Base-by-base conservation (phyloP, 2,329 filamentous ascomycete species). In the Fusarium lyarnte region DNA sequence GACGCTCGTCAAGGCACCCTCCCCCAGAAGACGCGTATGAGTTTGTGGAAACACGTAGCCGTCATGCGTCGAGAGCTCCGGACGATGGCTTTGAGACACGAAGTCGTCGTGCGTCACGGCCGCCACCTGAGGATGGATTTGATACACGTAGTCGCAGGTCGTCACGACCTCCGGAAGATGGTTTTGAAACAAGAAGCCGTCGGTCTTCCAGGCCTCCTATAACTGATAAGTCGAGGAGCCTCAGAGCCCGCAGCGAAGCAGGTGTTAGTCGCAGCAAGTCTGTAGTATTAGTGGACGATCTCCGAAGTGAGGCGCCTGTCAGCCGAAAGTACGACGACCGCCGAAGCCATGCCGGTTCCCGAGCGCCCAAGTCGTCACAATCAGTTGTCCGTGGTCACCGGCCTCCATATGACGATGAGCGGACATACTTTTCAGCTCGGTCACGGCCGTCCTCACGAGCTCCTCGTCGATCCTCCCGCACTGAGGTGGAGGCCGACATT, bases 381-480 rank as follows among this genome's bases (percentile, higher is more conserved):
- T 74, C 75, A 29, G 72, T 71, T 35, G 64, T 68, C 25, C 77
- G 73, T 31, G 74, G 75, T n/a, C 69, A 77, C 43, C 66, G 71
- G 27, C 59, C 74, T 23, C 51, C 70, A 27, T 76, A 78, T 36
- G 76, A 82, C 55, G 70, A 79, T 14, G 85, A 86, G 16, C 79
- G 79, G 21, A 83, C 83, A 39, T 87, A 84, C 65, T 81, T 84
- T 58, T 87, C 86, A 16, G 80, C 83, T 6, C 80, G 82, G 17
- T 78, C 76, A 27, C 77, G 73, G 31, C 74, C 76, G 45, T 77
- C 77, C 14, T 76, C 77, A 19, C 63, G 65, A 59, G 66, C 72
- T 42, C 65, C 64, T 53, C 74, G 74, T 31, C 75, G 64, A 36
- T 65, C 75, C 14, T 78, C 77, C 11, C 76, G 75, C 25, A 74